Base-by-base conservation (phyloP, 805 yeast species). In the Dipodascopsis tothii region DNA sequence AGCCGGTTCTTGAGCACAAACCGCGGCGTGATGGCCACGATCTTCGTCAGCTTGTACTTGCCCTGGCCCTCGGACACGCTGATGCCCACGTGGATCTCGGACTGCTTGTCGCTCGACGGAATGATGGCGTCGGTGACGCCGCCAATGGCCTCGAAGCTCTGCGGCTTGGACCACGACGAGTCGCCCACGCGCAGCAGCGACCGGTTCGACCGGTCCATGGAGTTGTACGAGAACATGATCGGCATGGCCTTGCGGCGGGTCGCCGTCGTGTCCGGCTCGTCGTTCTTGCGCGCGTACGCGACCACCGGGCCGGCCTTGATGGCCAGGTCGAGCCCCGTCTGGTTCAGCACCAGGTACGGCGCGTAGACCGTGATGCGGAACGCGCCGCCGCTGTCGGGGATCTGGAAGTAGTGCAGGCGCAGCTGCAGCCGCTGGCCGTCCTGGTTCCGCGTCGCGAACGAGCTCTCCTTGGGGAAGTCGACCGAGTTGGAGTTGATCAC, bases 101-200 rank as follows among this genome's bases (percentile, higher is more conserved):
- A 50, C 35, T 57, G 60, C 14, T 56, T 46, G 23, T 59, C 58
- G 19, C 36, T 48, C 2, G 69, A 55, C 7, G 60, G 54, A 42
- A 78, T 60, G 2, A 65, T 63, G 2, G 74, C 66, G 44, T 78
- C 95, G 35, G 74, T 71, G 1, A 78, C 69, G 51, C 87, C 90
- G 0, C 98, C 98, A 43, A 90, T 73, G 3, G 95, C 94, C 59
- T 88, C 96, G 56, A 92, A 78, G 59, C 94, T 80, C 38, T 85
- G 68, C 1, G 85, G 84, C 1, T 68, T 60, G 51, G 95, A 82
- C 75, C 84, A 74, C 4, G 70, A 69, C 0, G 95, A 81, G 43
- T 82, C 84, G 0, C 74, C 82, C 18, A 84, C 70, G 47, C 74
- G 72, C 4, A 88, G 56, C 21, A 72, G 57, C 0, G 88, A 94